Evolutionary conservation across 768 basidiomycete genomes (phyloP), one percentile per base, ranked within the genome.

Genomic region (Rhizopogon vulgaris): DNA sequence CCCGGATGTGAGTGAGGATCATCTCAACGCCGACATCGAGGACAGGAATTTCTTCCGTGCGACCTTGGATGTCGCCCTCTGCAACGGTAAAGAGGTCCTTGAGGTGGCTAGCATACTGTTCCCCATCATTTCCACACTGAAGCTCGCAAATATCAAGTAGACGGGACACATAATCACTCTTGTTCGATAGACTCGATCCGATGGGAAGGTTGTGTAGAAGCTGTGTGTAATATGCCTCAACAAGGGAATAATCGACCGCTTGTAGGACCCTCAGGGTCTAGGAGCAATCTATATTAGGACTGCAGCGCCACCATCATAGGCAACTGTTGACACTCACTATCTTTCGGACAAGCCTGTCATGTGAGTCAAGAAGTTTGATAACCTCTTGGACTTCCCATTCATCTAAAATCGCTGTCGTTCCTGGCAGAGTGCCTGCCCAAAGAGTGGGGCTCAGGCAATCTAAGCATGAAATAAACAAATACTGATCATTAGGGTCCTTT

Each of bases 351-450:
- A 73, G 59, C 8, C 62, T 55, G 62, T 92, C 90, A 1, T 73
- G 65, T 2, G 79, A 81, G 53, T 83, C 77, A 25, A 92, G 68
- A 14, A 86, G 66, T 53, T 75, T 77, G 81, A 92, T 86, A 18
- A 91, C 72, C 32, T 73, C 71, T 47, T 84, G 84, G 37, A 92
- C 88, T 48, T 91, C 89, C 76, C 78, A 78, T 49, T 73, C 79
- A n/a, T 87, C 83, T 41, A 91, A 65, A 8, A 80, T 68, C 1
- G 82, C 71, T 34, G 77, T 74, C 17, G 76, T 65, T 5, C 75
- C 73, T 3, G 73, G 64, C 6, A 64, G 68, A 8, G 77, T 81
- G 11, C 88, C 90, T 6, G 87, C 84, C 90, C 90, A 92, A 18
- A 80, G 56, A 17, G 63, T 64, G 6, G 80, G 75, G 56, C 83